Evolutionary conservation across 495 filamentous ascomycete genomes (phyloP).

Genomic region (Cercophora samala): DNA sequence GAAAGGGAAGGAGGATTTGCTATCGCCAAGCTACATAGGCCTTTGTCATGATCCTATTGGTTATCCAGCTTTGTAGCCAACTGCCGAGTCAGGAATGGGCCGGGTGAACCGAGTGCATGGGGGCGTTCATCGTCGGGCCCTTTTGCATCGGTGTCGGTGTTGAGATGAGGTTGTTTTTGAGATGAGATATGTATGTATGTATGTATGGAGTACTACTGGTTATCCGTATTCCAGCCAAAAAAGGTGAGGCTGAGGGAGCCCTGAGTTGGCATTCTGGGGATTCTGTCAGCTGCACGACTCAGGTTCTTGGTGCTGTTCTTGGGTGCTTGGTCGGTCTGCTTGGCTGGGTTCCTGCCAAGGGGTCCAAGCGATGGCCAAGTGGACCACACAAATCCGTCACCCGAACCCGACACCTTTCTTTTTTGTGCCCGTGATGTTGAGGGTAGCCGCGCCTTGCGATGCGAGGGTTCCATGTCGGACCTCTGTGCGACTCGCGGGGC

Average conservation of each 20-base stretch:
- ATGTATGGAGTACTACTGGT: too few relatives aligned
- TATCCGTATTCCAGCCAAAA: too few relatives aligned
- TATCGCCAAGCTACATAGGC: background rate
- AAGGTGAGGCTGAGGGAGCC: background rate
- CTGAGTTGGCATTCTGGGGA: constrained; percentile 5
- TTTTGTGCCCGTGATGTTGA: background rate
- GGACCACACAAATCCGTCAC: constrained; percentile 2
- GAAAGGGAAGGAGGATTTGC: constrained; percentile 1
- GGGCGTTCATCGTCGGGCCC: background rate
- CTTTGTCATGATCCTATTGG: constrained; percentile 1
- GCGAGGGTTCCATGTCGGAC: background rate
- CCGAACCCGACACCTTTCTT: background rate
- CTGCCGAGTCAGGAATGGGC: constrained; percentile 4
- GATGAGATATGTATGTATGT: background rate
- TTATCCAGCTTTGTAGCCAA: background rate
- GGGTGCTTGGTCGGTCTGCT: background rate
- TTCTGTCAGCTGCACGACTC: constrained; percentile 2
- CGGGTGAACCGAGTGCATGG: background rate
- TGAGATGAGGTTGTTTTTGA: background rate
- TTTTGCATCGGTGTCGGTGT: background rate
- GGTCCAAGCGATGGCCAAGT: constrained; percentile 10
- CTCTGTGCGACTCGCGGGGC: background rate
- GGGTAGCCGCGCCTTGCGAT: background rate
- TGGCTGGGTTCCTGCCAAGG: background rate
- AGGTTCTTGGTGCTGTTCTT: background rate